Evolutionary conservation across 345 rosid genomes (phyloP).

Genomic region (Acer campestre): DNA sequence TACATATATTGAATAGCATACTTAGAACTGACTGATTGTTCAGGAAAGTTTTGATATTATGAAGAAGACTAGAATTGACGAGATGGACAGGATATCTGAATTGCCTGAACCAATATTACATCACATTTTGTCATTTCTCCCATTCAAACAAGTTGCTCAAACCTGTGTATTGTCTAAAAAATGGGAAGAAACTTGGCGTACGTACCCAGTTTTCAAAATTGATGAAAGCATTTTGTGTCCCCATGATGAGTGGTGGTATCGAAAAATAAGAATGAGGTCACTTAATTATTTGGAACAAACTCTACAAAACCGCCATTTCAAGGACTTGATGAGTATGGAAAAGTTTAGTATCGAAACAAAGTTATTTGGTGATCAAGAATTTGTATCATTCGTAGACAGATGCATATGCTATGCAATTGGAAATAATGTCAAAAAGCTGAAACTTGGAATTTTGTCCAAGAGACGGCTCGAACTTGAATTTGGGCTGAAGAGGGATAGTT

Average conservation of each 20-base stretch:
- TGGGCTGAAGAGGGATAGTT: too few species aligned
- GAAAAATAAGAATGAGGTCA: background rate
- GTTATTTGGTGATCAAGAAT: background rate
- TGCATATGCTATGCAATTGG: background rate
- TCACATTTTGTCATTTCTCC: background rate
- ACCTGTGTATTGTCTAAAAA: constrained; percentile 4
- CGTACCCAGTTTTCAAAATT: background rate
- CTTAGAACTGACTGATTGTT: background rate
- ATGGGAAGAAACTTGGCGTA: background rate
- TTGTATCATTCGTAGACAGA: background rate
- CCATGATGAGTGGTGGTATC: too few species aligned
- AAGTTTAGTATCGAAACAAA: background rate
- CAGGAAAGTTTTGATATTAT: background rate
- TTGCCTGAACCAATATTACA: constrained; percentile 12
- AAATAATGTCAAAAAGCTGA: background rate
- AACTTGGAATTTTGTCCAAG: background rate
- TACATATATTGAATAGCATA: too few species aligned
- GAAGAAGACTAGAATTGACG: background rate
- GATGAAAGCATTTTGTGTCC: background rate
- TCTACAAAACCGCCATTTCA: background rate
- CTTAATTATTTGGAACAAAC: background rate
- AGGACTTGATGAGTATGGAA: background rate
- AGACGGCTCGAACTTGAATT: too few species aligned
- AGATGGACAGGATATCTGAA: background rate
- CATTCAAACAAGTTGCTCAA: background rate